Percentiles rank a stretch among this genome's conserved stretches.
Conservation (phyloP, 768 basidiomycete species). For the Trametes gibbosa region DNA sequence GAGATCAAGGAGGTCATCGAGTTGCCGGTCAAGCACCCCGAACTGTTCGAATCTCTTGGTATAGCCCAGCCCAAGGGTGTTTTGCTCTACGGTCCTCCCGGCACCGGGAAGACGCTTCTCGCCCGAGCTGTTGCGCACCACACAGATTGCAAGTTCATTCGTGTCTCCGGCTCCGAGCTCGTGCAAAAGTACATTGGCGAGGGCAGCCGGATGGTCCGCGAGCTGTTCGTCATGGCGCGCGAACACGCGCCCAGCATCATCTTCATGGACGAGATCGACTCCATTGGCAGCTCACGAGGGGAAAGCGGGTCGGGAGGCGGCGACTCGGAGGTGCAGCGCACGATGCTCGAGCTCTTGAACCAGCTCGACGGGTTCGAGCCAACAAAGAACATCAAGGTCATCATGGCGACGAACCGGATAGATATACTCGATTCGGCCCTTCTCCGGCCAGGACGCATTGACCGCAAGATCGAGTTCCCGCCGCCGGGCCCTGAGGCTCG, state of each 20-base stretch:
- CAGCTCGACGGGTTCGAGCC: constrained; percentile 69
- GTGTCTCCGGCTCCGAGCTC: constrained; percentile 89
- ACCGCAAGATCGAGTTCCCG: constrained; percentile 97
- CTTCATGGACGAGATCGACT: constrained; percentile 99
- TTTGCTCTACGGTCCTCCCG: constrained; percentile 91
- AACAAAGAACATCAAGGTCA: constrained; percentile 83
- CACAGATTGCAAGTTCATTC: constrained; percentile 97
- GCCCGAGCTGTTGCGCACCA: constrained; percentile 97
- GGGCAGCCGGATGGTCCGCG: constrained; percentile 93
- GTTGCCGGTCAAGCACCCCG: constrained; percentile 95
- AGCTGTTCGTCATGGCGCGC: constrained; percentile 96
- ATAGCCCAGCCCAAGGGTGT: constrained; percentile 98
- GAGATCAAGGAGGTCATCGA: constrained; percentile 99
- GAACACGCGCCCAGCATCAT: constrained; percentile 98
- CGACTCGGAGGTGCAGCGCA: constrained; percentile 66
- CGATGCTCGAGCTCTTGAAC: constrained; percentile 64
- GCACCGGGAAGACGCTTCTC: constrained; percentile 93
- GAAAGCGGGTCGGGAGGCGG: constrained; percentile 66
- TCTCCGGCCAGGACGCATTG: constrained; percentile 91
- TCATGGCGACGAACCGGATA: constrained; percentile 98
- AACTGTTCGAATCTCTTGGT: constrained; percentile 92
- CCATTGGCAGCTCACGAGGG: constrained; percentile 90
- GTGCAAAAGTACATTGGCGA: constrained; percentile 99
- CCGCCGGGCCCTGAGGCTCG: constrained; percentile 96
- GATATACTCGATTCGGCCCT: constrained; percentile 95